Base-by-base conservation (phyloP, 176 grass and related monocot genomes). In the Eragrostis curvula region DNA sequence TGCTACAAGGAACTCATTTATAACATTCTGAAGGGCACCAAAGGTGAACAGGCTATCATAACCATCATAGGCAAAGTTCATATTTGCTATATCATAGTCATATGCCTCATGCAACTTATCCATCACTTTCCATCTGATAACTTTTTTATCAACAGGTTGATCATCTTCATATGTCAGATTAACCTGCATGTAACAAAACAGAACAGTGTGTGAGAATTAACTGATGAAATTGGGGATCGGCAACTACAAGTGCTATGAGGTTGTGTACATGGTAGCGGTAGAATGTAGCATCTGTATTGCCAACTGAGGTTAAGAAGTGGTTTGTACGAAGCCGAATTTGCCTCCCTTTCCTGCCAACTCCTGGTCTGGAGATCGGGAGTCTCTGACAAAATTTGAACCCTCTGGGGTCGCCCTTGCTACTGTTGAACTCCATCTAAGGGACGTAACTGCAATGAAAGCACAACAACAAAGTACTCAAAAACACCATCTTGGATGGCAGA, bases 1-100 rank as follows among this genome's bases (percentile, higher is more conserved):
- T 12, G 60, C 52, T 24, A 85, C 73, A 15, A 5, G 11, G 14
- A 77, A 85, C 13, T 0, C 41, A 36, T 70, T 4, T 7, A 3
- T 49, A 5, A 23, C 44, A 58, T 69, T 21, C 21, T 28, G 25
- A 7, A 77, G 73, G 67, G 73, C 40, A 6, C 73, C 73, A 23
- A 29, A n/a, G 0, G 73, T 77, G 82, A 6, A 77, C 21, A 84
- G 63, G 28, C 20, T n/a, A 5, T 69, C 68, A 9, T 48, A 3
- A 55, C 73, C 64, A 5, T 84, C 64, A 10, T 77, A 77, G 24
- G 73, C 46, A 13, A 74, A 83, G n/a, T 8, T 18, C 48, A 74
- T 64, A 73, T 42, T 50, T 20, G 29, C 30, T 1, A 83, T 21
- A 0, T 29, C 36, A 17, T 64, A 43, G 8, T 47, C 64, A 12